A percentile compares a stretch with the other conserved stretches of the same genome.
Evolutionary conservation across 495 filamentous ascomycete genomes (phyloP).

Genomic region (Oidiodendron maius): DNA sequence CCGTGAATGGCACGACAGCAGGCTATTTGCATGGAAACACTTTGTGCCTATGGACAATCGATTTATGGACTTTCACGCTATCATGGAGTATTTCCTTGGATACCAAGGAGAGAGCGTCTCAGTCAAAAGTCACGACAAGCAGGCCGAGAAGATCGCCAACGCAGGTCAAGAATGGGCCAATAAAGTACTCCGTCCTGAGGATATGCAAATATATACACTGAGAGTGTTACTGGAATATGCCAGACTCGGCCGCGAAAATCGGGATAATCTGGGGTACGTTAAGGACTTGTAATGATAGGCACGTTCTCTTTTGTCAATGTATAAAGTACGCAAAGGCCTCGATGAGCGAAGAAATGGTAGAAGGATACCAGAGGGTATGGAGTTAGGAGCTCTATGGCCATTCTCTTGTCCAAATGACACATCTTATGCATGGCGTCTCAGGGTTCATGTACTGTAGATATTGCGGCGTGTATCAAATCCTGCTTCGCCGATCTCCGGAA

Average conservation of each 20-base stretch:
- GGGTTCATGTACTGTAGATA: too few species aligned
- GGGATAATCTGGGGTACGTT: conserved; percentile 63
- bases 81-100: conserved; percentile 77
- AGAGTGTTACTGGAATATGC: conserved; percentile 68
- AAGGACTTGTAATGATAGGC: conserved; percentile 33
- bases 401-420: too few species aligned
- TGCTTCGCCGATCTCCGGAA: too few species aligned
- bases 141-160: conserved; percentile 55
- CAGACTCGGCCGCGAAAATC: conserved; percentile 56
- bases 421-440: too few species aligned
- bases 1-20: conserved; percentile 69
- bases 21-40: conserved; percentile 65
- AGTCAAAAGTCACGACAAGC: conserved; percentile 45
- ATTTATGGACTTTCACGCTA: conserved; percentile 67
- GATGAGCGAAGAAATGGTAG: too few species aligned
- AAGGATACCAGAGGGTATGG: too few species aligned
- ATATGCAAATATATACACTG: conserved; percentile 67
- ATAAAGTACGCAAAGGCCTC: too few species aligned
- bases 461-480: too few species aligned
- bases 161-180: conserved; percentile 63
- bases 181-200: conserved; percentile 60
- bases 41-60: conserved; percentile 84
- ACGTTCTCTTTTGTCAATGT: too few species aligned
- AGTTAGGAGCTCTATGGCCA: too few species aligned
- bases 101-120: conserved; percentile 30